These are phyloP conservation scores for Pseudoturritis turrita DNA, from an alignment of 345 rosid genomes.

Conservation along the genomic window DNA sequence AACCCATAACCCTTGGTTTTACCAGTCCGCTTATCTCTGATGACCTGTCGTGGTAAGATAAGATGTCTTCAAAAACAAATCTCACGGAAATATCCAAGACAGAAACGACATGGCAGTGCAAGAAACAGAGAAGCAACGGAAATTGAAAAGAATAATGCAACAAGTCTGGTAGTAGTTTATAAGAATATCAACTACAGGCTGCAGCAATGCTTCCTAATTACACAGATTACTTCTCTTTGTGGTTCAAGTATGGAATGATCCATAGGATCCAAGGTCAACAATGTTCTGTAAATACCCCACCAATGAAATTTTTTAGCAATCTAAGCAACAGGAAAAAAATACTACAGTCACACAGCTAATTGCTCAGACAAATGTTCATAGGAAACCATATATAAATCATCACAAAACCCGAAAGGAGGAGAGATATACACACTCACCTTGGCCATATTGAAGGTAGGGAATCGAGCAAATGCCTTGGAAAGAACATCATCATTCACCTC, in stretches of 20 bases:
- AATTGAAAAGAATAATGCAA: neutral
- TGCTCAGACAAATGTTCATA: neutral
- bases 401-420: constrained; percentile 6
- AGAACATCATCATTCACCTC: constrained; percentile 99
- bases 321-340: neutral
- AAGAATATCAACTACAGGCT: neutral
- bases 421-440: constrained; percentile 41
- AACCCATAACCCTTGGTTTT: constrained; percentile 98
- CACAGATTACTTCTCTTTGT: neutral
- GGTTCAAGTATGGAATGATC: neutral
- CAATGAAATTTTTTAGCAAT: constrained; percentile 14
- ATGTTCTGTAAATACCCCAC: neutral
- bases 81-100: constrained; percentile 12
- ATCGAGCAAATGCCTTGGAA: constrained; percentile 89
- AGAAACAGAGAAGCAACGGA: neutral
- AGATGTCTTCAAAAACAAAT: neutral
- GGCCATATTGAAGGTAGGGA: constrained; percentile 98
- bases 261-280: neutral
- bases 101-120: constrained; percentile 26
- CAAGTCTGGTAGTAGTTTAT: neutral
- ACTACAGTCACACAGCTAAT: neutral
- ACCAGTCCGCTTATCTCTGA: constrained; percentile 95
- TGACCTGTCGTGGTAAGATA: constrained; percentile 50
- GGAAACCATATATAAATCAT: neutral
- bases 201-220: neutral